Evolutionary conservation across 495 filamentous ascomycete genomes (phyloP).

Genomic region (Neohortaea acidophila): DNA sequence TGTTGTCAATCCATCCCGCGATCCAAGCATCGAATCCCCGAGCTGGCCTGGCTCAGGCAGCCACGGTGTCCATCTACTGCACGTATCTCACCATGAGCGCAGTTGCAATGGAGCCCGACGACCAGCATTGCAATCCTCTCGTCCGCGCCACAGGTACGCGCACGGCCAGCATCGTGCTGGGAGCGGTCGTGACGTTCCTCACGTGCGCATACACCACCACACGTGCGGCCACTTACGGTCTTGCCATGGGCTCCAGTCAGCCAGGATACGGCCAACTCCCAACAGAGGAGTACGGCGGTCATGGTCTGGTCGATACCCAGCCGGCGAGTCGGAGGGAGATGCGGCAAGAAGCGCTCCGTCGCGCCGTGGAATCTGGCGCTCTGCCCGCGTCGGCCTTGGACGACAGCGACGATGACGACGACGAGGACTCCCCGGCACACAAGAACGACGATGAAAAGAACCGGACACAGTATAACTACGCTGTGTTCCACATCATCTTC

Average conservation of each 20-base stretch:
- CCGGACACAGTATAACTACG: constrained; percentile 89
- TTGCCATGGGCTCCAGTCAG: constrained; percentile 49
- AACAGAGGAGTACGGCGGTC: constrained; percentile 53
- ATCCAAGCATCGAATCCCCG: constrained; percentile 87
- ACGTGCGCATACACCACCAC: constrained; percentile 97
- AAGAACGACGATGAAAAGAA: constrained; percentile 65
- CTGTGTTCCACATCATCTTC: constrained; percentile 96
- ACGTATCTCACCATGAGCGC: constrained; percentile 97
- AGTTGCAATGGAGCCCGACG: constrained; percentile 96
- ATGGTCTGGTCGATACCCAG: constrained; percentile 81
- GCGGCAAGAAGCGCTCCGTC: constrained; percentile 78
- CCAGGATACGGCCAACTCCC: constrained; percentile 43
- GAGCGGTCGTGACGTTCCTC: constrained; percentile 89
- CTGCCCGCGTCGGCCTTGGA: constrained; percentile 82
- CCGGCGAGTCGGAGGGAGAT: constrained; percentile 70
- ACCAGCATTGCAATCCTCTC: constrained; percentile 84
- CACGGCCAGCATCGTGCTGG: constrained; percentile 74
- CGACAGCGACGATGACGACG: constrained; percentile 39
- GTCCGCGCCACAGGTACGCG: constrained; percentile 79
- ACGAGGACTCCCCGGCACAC: constrained; percentile 38
- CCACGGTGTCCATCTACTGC: constrained; percentile 96
- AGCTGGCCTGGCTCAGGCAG: constrained; percentile 86
- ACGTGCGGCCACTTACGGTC: constrained; percentile 82
- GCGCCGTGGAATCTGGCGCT: constrained; percentile 79
- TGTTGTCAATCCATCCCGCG: constrained; percentile 73